These are phyloP conservation scores for Phytopythium cucurbitacearum DNA, from an alignment of 352 stramenopile species.

Conservation along the genomic window DNA sequence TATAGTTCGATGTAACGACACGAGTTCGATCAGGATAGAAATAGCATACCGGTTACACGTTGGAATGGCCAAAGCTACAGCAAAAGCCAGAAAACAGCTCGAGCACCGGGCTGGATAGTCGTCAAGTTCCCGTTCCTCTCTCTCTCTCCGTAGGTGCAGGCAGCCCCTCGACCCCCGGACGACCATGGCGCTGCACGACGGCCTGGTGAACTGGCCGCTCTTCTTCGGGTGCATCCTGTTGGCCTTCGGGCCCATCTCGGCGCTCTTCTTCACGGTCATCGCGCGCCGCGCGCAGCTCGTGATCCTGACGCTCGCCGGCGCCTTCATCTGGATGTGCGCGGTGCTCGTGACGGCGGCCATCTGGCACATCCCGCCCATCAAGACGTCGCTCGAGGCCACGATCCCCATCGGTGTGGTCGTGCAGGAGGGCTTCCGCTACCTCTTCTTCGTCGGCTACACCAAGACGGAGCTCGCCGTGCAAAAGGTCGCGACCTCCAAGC, in stretches of 20 bases:
- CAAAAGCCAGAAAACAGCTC: too few relatives aligned
- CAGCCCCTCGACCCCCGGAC: too few relatives aligned
- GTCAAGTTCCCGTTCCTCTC: too few relatives aligned
- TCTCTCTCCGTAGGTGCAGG: too few relatives aligned
- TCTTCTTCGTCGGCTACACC: constrained; percentile 79
- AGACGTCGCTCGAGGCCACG: constrained; percentile 71
- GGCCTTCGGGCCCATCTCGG: constrained; percentile 64
- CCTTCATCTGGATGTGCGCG: constrained; percentile 79
- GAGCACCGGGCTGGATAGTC: too few relatives aligned
- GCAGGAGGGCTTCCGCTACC: constrained; percentile 60
- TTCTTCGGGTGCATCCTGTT: constrained; percentile 81
- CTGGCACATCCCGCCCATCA: constrained; percentile 71
- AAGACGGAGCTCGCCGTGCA: constrained; percentile 68
- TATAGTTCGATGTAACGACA: too few relatives aligned
- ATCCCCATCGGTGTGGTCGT: constrained; percentile 64
- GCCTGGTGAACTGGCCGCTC: constrained; percentile 78
- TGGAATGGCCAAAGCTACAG: too few relatives aligned
- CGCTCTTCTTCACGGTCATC: constrained; percentile 79
- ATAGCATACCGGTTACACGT: too few relatives aligned
- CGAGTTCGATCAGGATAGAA: too few relatives aligned
- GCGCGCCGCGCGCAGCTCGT: constrained; percentile 79
- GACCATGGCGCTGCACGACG: constrained; percentile 64
- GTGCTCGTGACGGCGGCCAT: constrained; percentile 74
- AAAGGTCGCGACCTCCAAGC: constrained; percentile 66
- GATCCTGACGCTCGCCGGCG: constrained; percentile 74